Percentiles rank a stretch among this genome's conserved stretches.
Evolutionary conservation across 345 rosid species (phyloP).

Genomic region (Lumnitzera racemosa): DNA sequence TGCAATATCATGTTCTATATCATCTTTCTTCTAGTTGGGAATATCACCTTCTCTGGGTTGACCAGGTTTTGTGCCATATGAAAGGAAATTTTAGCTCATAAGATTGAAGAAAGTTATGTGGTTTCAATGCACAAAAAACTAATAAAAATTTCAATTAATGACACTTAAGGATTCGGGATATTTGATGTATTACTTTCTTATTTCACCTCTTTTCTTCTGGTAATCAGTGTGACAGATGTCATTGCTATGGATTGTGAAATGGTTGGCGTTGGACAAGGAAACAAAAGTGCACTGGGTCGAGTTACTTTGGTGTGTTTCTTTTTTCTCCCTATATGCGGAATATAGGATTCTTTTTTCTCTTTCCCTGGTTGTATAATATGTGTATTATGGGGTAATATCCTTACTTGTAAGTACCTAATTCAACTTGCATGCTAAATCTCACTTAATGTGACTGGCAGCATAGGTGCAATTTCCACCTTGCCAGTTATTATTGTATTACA

Average conservation of each 20-base stretch:
- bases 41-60: too few species aligned
- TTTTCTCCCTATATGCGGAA: constrained; percentile 3
- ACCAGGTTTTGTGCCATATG: too few species aligned
- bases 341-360: background rate
- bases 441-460: too few species aligned
- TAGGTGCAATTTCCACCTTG: too few species aligned
- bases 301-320: constrained; percentile 57
- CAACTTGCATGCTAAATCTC: too few species aligned
- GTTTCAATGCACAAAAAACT: too few species aligned
- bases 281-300: constrained; percentile 91
- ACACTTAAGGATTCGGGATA: background rate
- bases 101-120: too few species aligned
- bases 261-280: constrained; percentile 93
- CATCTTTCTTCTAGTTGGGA: too few species aligned
- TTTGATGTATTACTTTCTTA: background rate
- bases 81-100: too few species aligned
- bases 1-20: too few species aligned
- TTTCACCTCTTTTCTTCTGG: constrained; percentile 9
- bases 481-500: too few species aligned
- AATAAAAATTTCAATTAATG: background rate
- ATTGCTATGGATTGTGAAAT: constrained; percentile 97
- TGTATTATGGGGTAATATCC: background rate
- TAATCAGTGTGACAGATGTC: constrained; percentile 68
- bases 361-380: background rate
- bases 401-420: background rate